Evolutionary conservation across 208 protist species (phyloP).

Genomic region (Trypanosoma caninum): DNA sequence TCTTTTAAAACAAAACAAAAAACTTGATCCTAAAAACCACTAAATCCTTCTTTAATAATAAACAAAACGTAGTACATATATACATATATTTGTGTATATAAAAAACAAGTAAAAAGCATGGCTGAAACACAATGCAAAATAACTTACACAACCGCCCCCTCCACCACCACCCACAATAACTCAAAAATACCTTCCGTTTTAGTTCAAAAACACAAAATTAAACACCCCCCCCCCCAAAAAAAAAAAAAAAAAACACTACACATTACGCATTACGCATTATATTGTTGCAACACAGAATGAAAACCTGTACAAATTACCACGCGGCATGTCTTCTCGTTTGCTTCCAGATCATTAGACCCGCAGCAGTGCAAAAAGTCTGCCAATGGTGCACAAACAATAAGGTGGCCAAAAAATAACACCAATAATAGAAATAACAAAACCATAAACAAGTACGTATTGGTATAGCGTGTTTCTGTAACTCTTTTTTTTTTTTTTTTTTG

Average conservation of each 20-base stretch:
- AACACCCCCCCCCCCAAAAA: not conserved
- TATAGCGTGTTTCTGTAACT: too few relatives aligned
- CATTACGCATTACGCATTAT: not conserved
- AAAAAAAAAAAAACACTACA: not conserved
- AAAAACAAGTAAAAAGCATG: not conserved
- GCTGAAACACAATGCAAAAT: not conserved
- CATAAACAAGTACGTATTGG: too few relatives aligned
- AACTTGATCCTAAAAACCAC: not conserved
- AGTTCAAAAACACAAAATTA: not conserved
- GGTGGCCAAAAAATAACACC: not conserved
- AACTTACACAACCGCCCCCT: not conserved
- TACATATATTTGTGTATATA: not conserved
- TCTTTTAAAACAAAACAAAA: not conserved
- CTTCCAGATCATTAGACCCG: slow-evolving; percentile 9
- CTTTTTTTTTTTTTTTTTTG: too few relatives aligned
- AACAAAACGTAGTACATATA: not conserved
- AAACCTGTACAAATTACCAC: not conserved
- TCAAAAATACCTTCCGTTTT: not conserved
- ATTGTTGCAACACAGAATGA: not conserved
- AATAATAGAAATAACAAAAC: not conserved
- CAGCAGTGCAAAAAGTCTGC: not conserved
- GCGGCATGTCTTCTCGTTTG: not conserved
- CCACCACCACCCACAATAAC: too few relatives aligned
- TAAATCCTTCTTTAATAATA: not conserved
- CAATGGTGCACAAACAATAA: not conserved